Conservation (phyloP, 495 filamentous ascomycete genomes). For the Annulohypoxylon bovei region DNA sequence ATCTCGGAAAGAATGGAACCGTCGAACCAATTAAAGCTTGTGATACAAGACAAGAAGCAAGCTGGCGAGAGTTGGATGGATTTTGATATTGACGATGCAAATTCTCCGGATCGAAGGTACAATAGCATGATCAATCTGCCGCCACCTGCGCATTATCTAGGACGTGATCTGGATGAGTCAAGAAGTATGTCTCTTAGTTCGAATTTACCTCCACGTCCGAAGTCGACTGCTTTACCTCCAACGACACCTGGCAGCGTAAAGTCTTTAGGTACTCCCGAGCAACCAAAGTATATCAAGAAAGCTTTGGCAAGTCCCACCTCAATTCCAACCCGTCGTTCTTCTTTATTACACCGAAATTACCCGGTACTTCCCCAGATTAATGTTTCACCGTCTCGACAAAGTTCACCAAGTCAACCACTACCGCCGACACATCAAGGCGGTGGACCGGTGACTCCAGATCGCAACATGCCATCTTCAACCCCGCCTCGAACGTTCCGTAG, state of each 20-base stretch:
- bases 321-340: constrained; percentile 34
- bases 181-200: constrained; percentile 38
- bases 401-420: neutral
- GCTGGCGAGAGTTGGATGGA: constrained; percentile 41
- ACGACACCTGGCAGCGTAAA: constrained; percentile 16
- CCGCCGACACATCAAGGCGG: neutral
- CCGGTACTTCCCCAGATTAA: constrained; percentile 37
- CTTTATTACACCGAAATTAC: constrained; percentile 34
- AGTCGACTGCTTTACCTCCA: constrained; percentile 2
- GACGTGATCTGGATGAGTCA: constrained; percentile 24
- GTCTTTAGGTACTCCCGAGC: constrained; percentile 7
- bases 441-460: neutral
- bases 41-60: constrained; percentile 25
- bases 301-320: constrained; percentile 29
- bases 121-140: constrained; percentile 39
- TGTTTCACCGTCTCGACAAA: constrained; percentile 25
- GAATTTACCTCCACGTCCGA: constrained; percentile 19
- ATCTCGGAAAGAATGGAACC: constrained; percentile 29
- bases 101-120: constrained; percentile 34
- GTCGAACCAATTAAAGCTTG: constrained; percentile 24
- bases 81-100: constrained; percentile 32
- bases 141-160: constrained; percentile 18
- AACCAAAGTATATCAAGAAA: constrained; percentile 15
- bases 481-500: neutral
- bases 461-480: neutral